Evolutionary conservation across 805 yeast species (phyloP), one percentile per base, ranked within the genome.

Genomic region (Isabelozyma gotoi): DNA sequence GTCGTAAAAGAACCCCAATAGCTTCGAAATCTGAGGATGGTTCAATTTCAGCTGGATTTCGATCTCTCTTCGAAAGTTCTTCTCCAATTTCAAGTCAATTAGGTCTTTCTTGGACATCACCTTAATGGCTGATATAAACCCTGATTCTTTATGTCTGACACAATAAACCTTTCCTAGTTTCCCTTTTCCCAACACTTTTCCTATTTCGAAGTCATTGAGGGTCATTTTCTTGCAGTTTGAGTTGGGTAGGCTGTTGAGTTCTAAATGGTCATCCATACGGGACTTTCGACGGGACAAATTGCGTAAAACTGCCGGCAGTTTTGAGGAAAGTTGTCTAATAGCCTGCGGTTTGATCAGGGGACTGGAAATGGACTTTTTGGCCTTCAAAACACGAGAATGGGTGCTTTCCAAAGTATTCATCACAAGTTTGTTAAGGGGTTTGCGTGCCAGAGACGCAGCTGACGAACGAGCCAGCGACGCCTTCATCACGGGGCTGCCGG

Each of bases 101-200:
- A 92, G 72, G 50, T 91, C 97, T 42, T 74, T 73, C 64, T 90
- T 92, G 46, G 83, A 82, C 97, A 94, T 88, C 3, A 85, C 94
- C 60, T 94, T 92, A 55, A 92, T 67, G 1, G 99, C 99, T 61
- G 95, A 88, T 1, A 92, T 74, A 58, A 80, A 87, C 1, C 95
- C 96, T 0, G 88, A 77, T 29, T 67, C 56, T 50, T 78, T 82
- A 60, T 90, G 97, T 43, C 77, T 76, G 7, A 85, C 97, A 59
- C 96, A 87, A 63, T 89, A 91, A 1, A 94, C 98, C 55, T 81
- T 82, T 7, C 99, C 99, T 56, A 91, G 83, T 62, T 90, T 89
- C 5, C 99, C 99, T 59, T 88, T 89, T 0, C 98, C 99, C 39
- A 92, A 73, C 44, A 85, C 82, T 42, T 83, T 78, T 14, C 97